Percentiles rank a stretch among this genome's conserved stretches.
These are phyloP conservation scores for Fraxinus ornus DNA, from an alignment of 305 asterid species.

Conservation along the genomic window DNA sequence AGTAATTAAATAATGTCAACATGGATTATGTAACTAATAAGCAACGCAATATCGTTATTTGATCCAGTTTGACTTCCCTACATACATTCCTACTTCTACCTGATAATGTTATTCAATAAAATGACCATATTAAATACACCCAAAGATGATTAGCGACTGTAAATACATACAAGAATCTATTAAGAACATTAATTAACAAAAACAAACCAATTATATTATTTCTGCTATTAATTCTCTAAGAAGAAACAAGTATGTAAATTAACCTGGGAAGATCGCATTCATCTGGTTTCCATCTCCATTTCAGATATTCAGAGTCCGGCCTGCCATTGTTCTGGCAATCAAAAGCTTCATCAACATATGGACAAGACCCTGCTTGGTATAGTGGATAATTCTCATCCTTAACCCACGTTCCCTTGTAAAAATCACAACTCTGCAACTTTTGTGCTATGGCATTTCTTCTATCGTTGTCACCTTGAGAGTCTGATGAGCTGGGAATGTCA, in stretches of 20 bases:
- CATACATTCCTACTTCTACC: background rate
- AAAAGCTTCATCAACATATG: constrained; percentile 83
- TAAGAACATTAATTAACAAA: background rate
- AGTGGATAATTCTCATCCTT: constrained; percentile 73
- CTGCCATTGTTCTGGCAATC: constrained; percentile 86
- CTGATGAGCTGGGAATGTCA: constrained; percentile 24
- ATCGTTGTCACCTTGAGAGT: background rate
- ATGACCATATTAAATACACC: constrained; percentile 1
- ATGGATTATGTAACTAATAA: background rate
- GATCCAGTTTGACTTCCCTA: background rate
- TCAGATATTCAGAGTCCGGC: constrained; percentile 67
- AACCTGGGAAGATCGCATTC: constrained; percentile 90
- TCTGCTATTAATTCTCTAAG: background rate
- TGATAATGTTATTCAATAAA: constrained; percentile 11
- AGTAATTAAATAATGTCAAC: background rate
- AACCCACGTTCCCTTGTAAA: constrained; percentile 76
- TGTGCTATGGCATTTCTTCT: constrained; percentile 26
- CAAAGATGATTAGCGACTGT: constrained; percentile 1
- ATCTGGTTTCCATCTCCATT: constrained; percentile 92
- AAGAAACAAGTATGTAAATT: background rate
- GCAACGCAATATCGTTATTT: background rate
- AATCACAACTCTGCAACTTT: constrained; percentile 51
- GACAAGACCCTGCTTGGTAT: constrained; percentile 72
- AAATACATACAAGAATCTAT: constrained; percentile 8
- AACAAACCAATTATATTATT: constrained; percentile 13